Conservation (phyloP, 768 basidiomycete genomes). For the Hygrophorus pudorinus region DNA sequence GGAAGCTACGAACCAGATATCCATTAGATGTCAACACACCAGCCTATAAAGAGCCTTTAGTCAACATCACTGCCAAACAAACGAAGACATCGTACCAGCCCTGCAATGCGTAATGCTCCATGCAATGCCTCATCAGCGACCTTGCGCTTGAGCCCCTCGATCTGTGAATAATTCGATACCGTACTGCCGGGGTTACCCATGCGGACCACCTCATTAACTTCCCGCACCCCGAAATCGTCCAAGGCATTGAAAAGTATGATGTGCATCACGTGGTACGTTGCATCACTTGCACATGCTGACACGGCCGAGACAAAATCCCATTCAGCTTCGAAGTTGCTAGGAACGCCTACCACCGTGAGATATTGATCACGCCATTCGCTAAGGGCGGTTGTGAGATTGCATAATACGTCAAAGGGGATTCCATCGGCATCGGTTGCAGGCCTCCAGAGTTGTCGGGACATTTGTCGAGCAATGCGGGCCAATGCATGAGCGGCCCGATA, state of each 20-base stretch:
- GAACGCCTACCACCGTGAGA: conserved; percentile 75
- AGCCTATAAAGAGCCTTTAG: conserved; percentile 32
- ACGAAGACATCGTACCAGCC: conserved; percentile 45
- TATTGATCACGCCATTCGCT: conserved; percentile 69
- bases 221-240: conserved; percentile 77
- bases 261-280: conserved; percentile 91
- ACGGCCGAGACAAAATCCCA: conserved; percentile 75
- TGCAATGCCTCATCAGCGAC: conserved; percentile 77
- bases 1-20: conserved; percentile 49
- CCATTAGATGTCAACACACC: conserved; percentile 80
- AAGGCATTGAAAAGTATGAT: conserved; percentile 73
- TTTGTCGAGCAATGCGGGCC: conserved; percentile 74
- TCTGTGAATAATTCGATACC: conserved; percentile 33
- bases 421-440: conserved; percentile 71
- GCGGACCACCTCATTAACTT: conserved; percentile 43
- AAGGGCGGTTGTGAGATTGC: conserved; percentile 44
- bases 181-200: conserved; percentile 22
- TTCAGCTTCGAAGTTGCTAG: conserved; percentile 68
- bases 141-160: conserved; percentile 57
- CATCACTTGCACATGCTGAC: conserved; percentile 53
- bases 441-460: conserved; percentile 74
- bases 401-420: conserved; percentile 58
- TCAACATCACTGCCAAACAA: conserved; percentile 2
- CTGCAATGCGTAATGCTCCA: conserved; percentile 79
- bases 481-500: conserved; percentile 75